A percentile compares a stretch with the other conserved stretches of the same genome.
These are phyloP conservation scores for Ustilago xerochloae DNA, from an alignment of 1,284 basidiomycete genomes.

Conservation along the genomic window DNA sequence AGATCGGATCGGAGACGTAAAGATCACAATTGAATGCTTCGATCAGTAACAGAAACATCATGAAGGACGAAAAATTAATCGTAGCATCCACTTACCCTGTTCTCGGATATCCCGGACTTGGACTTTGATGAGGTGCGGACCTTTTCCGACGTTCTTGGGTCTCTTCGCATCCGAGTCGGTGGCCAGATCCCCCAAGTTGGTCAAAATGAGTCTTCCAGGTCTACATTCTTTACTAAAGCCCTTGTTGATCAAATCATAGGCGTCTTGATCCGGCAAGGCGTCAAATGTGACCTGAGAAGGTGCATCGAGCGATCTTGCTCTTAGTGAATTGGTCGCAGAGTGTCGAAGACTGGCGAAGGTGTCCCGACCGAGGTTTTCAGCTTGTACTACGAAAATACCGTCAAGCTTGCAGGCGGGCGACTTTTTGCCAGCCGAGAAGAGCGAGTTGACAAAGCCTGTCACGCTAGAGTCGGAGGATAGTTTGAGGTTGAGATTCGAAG, in stretches of 20 bases:
- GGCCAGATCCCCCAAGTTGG: not conserved
- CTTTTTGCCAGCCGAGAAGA: slow-evolving; percentile 8
- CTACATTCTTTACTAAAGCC: too few species aligned
- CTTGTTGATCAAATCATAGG: too few species aligned
- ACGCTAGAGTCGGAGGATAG: slow-evolving; percentile 21
- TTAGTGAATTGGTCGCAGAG: slow-evolving; percentile 25
- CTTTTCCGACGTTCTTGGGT: not conserved
- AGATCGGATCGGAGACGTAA: not conserved
- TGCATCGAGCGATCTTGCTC: slow-evolving; percentile 34
- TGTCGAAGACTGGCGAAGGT: slow-evolving; percentile 35
- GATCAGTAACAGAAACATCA: too few species aligned
- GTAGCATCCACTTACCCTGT: not conserved
- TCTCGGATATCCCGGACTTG: not conserved
- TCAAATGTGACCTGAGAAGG: slow-evolving; percentile 45
- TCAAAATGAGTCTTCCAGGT: not conserved
- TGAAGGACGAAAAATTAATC: too few species aligned
- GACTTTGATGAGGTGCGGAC: not conserved
- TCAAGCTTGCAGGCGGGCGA: slow-evolving; percentile 33
- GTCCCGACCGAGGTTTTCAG: slow-evolving; percentile 13
- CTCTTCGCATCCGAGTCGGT: not conserved
- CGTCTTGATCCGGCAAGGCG: too few species aligned
- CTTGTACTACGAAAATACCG: slow-evolving; percentile 24
- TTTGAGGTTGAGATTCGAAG: slow-evolving; percentile 15
- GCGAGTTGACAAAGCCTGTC: slow-evolving; percentile 20
- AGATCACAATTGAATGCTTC: too few species aligned